phyloP scores from a whole-genome alignment of 352 stramenopile species.

The Pythium utonaiense region DNA sequence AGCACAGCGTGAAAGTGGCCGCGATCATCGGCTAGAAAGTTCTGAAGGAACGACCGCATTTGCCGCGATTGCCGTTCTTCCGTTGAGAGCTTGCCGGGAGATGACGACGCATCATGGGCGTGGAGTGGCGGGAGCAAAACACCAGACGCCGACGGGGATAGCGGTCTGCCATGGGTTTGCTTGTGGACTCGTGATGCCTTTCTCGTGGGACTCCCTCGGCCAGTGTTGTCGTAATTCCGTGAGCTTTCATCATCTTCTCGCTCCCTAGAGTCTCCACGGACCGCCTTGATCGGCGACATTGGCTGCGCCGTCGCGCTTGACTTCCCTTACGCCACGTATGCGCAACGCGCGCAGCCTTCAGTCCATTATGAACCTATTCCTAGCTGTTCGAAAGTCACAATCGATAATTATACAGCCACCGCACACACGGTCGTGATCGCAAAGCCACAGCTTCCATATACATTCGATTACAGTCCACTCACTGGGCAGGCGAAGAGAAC shows the following conservation, averaged over 20 bases:
- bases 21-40: constrained; percentile 82
- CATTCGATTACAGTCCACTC: constrained; percentile 3
- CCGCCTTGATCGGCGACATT: neutral
- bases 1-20: constrained; percentile 71
- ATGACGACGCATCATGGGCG: neutral
- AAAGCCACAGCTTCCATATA: no score
- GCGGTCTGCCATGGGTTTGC: neutral
- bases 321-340: neutral
- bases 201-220: neutral
- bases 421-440: no score
- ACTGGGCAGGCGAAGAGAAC: neutral
- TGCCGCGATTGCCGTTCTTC: constrained; percentile 67
- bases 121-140: neutral
- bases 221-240: neutral
- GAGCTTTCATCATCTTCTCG: neutral
- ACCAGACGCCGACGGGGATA: neutral
- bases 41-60: constrained; percentile 89
- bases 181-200: neutral
- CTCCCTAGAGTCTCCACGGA: neutral
- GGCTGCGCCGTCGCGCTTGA: neutral
- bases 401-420: neutral
- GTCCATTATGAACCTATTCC: neutral
- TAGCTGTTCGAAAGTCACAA: neutral
- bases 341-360: neutral
- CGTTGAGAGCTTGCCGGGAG: constrained; percentile 28